Conservation (phyloP, 164 flowering plant genomes). For the Chloranthus sessilifolius region DNA sequence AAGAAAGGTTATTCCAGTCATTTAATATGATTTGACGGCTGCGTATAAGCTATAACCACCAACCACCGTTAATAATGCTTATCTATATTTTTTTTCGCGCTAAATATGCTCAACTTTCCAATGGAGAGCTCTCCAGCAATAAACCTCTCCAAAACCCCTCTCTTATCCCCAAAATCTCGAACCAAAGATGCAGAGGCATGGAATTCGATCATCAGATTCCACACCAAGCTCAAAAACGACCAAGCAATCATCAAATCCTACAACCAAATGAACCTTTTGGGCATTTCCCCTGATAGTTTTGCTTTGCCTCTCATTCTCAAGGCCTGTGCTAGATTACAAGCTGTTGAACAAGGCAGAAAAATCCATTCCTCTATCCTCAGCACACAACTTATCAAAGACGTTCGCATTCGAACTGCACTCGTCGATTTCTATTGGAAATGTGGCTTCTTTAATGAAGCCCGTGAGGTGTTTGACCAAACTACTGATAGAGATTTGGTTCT, state of each 20-base stretch:
- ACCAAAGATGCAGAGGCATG: constrained; percentile 25
- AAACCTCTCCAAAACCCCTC: constrained; percentile 3
- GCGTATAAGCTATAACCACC: too few relatives aligned
- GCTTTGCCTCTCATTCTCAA: constrained; percentile 42
- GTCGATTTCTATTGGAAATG: constrained; percentile 44
- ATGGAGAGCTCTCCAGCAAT: constrained; percentile 6
- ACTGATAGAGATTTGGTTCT: constrained; percentile 27
- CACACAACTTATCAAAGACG: constrained; percentile 26
- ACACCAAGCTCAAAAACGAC: constrained; percentile 37
- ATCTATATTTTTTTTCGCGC: constrained; percentile 5
- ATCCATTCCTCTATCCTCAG: constrained; percentile 22
- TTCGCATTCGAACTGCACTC: constrained; percentile 38
- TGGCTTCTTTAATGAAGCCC: constrained; percentile 36
- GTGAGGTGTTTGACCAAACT: constrained; percentile 37
- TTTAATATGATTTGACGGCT: too few relatives aligned
- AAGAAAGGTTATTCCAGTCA: too few relatives aligned
- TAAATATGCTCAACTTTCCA: neutral
- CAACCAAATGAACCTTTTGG: constrained; percentile 33
- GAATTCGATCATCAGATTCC: constrained; percentile 32
- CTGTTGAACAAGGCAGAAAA: constrained; percentile 30
- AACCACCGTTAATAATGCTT: too few relatives aligned
- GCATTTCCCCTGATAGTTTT: constrained; percentile 17
- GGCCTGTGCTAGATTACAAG: constrained; percentile 36
- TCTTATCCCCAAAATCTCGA: constrained; percentile 9
- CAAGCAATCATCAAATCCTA: constrained; percentile 31